These are phyloP conservation scores for Leccinum ponderosum DNA, from an alignment of 1,284 basidiomycete species.

Conservation along the genomic window DNA sequence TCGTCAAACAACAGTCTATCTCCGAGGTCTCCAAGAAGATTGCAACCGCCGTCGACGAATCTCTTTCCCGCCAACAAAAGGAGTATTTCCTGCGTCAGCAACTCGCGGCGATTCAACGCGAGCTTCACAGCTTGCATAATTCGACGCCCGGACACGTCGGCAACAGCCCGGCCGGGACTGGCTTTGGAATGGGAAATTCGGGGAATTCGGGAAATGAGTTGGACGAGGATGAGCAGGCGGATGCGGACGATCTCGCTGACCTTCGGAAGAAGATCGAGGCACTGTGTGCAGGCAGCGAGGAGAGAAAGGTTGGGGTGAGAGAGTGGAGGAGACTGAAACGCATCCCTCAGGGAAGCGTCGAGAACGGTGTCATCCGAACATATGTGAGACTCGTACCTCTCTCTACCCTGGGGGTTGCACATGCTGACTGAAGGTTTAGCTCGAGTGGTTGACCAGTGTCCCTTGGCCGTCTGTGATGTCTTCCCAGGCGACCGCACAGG, in stretches of 20 bases:
- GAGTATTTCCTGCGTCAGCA: slow-evolving; percentile 86
- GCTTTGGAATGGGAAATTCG: slow-evolving; percentile 18
- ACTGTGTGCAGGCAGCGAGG: slow-evolving; percentile 73
- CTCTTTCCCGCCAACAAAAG: slow-evolving; percentile 78
- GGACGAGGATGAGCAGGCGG: slow-evolving; percentile 74
- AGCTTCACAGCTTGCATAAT: slow-evolving; percentile 66
- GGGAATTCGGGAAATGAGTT: slow-evolving; percentile 42
- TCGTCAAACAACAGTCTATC: slow-evolving; percentile 71
- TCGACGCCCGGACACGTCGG: slow-evolving; percentile 19
- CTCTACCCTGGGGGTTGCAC: not conserved
- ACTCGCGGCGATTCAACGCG: slow-evolving; percentile 85
- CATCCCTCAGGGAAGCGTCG: slow-evolving; percentile 75
- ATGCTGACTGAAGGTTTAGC: slow-evolving; percentile 39
- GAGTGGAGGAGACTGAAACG: slow-evolving; percentile 79
- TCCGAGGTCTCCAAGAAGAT: slow-evolving; percentile 78
- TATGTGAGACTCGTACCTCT: slow-evolving; percentile 48
- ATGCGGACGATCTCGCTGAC: slow-evolving; percentile 78
- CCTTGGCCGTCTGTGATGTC: slow-evolving; percentile 62
- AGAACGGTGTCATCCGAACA: slow-evolving; percentile 74
- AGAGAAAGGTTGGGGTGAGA: slow-evolving; percentile 78
- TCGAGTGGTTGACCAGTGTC: slow-evolving; percentile 84
- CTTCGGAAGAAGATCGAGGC: slow-evolving; percentile 80
- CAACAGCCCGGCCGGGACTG: slow-evolving; percentile 7
- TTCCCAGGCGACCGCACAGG: slow-evolving; percentile 25
- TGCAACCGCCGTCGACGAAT: slow-evolving; percentile 74